Evolutionary conservation across 2,329 filamentous ascomycete species (phyloP), one percentile per base, ranked within the genome.

Genomic region (Fusarium sp.): DNA sequence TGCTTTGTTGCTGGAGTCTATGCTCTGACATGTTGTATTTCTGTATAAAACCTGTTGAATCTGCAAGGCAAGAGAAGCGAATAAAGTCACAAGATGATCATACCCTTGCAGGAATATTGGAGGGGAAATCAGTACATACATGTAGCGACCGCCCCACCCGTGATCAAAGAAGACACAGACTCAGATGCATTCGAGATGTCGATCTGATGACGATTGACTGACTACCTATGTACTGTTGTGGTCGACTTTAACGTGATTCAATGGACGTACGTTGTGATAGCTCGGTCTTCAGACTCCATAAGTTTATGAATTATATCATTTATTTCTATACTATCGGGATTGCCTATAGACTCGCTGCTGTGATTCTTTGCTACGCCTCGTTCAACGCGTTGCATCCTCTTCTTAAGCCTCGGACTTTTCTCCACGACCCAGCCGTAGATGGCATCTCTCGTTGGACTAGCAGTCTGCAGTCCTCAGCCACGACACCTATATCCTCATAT

Each of bases 401-500:
- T 25, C 40, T 27, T 20, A 20, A 25, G 25, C n/a, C 21, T 40
- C 20, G 48, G n/a, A 20, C 13, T 18, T n/a, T 27, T 28, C 20
- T 47, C 41, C 41, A n/a, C 28, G 16, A 28, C 11, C 13, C 21
- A 46, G 45, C 41, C 41, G 57, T 21, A 46, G 32, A 28, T 66
- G 23, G 27, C 28, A 37, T 59, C 42, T 45, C 50, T 46, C 23
- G 34, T 34, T 40, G 9, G 28, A 40, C 28, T n/a, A 54, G 25
- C 20, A 40, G 37, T 30, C 9, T 47, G 16, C 23, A 55, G 34
- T 49, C 60, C 51, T 68, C 56, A 55, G 55, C 64, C 48, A 27
- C 41, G 40, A 45, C 41, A 45, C 40, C 49, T 56, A 45, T 56
- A 54, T 54, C 58, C 59, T 71, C 54, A 53, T 69, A 69, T 72